Conservation (phyloP, 2,329 filamentous ascomycete genomes). For the Aspergillus caelatus region DNA sequence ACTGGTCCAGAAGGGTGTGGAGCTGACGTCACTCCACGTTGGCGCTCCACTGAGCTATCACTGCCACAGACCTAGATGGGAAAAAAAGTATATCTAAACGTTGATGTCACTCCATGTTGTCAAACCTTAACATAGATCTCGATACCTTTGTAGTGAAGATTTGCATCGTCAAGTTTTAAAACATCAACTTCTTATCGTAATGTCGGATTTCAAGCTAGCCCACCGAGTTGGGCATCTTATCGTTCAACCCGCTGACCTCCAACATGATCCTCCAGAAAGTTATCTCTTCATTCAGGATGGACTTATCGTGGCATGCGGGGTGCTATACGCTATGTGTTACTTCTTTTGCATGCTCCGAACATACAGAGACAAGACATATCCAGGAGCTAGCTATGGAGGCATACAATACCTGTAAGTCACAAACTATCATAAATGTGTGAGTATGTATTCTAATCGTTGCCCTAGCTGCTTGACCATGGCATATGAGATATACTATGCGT, state of each 20-base stretch:
- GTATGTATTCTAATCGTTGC: not conserved
- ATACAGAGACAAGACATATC: constrained; percentile 18
- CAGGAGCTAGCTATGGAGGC: constrained; percentile 10
- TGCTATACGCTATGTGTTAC: constrained; percentile 24
- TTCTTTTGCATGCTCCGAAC: constrained; percentile 19
- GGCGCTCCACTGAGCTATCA: not conserved
- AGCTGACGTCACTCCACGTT: not conserved
- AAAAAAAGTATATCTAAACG: not conserved
- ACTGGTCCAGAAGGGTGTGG: not conserved
- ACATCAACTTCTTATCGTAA: not conserved
- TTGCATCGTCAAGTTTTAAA: too few species aligned
- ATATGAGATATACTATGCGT: constrained; percentile 24
- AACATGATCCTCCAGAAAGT: constrained; percentile 22
- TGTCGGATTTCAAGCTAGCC: constrained; percentile 16
- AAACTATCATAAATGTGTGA: not conserved
- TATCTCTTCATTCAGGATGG: constrained; percentile 27
- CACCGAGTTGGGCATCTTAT: constrained; percentile 19
- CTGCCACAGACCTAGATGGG: not conserved
- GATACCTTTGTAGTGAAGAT: not conserved
- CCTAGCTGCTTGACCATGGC: constrained; percentile 21
- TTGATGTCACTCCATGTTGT: not conserved
- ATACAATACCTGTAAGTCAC: constrained; percentile 17
- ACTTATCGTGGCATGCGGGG: constrained; percentile 23
- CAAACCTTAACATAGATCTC: constrained; percentile 1
- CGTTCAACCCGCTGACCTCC: constrained; percentile 20